Conservation (phyloP, 768 basidiomycete species). For the Trametes punicea region DNA sequence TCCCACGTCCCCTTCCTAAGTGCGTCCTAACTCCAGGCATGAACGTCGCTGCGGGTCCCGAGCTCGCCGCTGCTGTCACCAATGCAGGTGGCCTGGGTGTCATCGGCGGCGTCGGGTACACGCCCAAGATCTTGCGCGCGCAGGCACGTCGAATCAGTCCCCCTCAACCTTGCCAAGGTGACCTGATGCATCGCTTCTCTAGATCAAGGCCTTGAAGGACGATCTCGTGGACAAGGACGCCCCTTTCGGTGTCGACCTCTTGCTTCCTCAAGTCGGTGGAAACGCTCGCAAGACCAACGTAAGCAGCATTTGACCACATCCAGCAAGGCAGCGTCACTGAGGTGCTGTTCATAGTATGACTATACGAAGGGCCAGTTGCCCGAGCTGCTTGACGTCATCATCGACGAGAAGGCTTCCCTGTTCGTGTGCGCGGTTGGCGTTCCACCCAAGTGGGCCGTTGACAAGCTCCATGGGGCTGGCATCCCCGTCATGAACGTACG, state of each 20-base stretch:
- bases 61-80: slow-evolving; percentile 89
- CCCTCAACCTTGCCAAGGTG: background rate
- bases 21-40: slow-evolving; percentile 40
- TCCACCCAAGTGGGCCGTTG: slow-evolving; percentile 77
- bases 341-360: slow-evolving; percentile 53
- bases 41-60: slow-evolving; percentile 70
- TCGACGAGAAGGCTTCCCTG: slow-evolving; percentile 82
- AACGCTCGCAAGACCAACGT: slow-evolving; percentile 90
- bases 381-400: slow-evolving; percentile 85
- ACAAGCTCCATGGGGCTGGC: slow-evolving; percentile 77
- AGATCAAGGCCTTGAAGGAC: slow-evolving; percentile 75
- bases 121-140: slow-evolving; percentile 72
- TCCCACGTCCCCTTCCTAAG: background rate
- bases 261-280: slow-evolving; percentile 85
- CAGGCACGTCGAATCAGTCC: slow-evolving; percentile 48
- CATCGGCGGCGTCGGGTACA: slow-evolving; percentile 87
- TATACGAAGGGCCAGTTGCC: slow-evolving; percentile 86
- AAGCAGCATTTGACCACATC: slow-evolving; percentile 23
- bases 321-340: background rate
- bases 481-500: slow-evolving; percentile 84
- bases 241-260: slow-evolving; percentile 89
- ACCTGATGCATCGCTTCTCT: background rate
- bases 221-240: slow-evolving; percentile 69
- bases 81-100: slow-evolving; percentile 94
- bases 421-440: slow-evolving; percentile 93